Percentiles rank a stretch among this genome's conserved stretches.
These are phyloP conservation scores for Arthrobotrys conoides DNA, from an alignment of 2,329 filamentous ascomycete genomes.

Conservation along the genomic window DNA sequence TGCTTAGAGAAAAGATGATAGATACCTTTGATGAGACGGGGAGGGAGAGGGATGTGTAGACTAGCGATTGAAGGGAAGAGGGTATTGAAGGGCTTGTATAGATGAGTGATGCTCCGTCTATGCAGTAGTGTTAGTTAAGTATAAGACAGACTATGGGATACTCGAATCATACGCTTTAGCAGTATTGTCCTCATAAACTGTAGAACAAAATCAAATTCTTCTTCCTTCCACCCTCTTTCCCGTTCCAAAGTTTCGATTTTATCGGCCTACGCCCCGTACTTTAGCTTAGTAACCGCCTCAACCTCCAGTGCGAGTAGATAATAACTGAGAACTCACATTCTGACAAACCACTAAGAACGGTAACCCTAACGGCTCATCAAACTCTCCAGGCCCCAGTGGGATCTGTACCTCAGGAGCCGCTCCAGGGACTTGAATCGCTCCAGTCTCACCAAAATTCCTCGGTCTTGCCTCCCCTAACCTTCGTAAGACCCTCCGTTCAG, in stretches of 20 bases:
- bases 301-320: neutral
- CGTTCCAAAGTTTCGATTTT: conserved; percentile 92
- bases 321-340: conserved; percentile 74
- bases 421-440: conserved; percentile 70
- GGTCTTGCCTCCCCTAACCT: conserved; percentile 63
- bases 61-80: conserved; percentile 82
- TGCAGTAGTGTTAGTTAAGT: conserved; percentile 20
- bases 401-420: conserved; percentile 78
- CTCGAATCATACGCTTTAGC: conserved; percentile 78
- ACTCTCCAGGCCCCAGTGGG: conserved; percentile 88
- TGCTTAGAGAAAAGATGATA: neutral
- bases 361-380: conserved; percentile 89
- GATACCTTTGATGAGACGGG: conserved; percentile 2
- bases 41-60: conserved; percentile 77
- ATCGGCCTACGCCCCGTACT: conserved; percentile 74
- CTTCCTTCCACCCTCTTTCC: conserved; percentile 92
- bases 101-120: conserved; percentile 86
- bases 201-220: conserved; percentile 94
- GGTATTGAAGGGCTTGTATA: conserved; percentile 84
- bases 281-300: conserved; percentile 4
- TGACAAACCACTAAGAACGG: conserved; percentile 96
- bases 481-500: conserved; percentile 61
- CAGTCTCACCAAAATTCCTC: conserved; percentile 63
- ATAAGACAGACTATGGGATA: conserved; percentile 67
- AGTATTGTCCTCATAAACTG: conserved; percentile 92